Percentiles rank a stretch among this genome's conserved stretches.
Conservation (phyloP, 495 filamentous ascomycete species). For the Aspergillus affinis region DNA sequence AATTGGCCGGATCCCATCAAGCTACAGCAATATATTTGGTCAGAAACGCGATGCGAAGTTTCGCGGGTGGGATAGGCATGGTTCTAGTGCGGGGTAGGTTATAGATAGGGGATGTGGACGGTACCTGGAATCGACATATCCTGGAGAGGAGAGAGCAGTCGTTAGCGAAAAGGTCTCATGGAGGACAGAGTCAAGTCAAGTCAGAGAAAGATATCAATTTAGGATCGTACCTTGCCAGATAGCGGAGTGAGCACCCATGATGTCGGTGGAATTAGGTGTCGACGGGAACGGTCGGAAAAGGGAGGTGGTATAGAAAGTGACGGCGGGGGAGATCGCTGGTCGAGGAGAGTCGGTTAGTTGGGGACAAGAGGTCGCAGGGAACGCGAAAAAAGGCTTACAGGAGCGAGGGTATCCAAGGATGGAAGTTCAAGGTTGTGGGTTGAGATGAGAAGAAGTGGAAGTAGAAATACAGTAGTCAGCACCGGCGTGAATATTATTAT, state of each 20-base stretch:
- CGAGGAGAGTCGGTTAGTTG: conserved; percentile 4
- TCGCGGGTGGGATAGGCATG: conserved; percentile 12
- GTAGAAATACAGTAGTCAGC: neutral
- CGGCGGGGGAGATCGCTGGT: neutral
- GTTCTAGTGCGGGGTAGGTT: conserved; percentile 15
- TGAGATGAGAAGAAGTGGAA: neutral
- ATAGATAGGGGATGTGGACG: conserved; percentile 13
- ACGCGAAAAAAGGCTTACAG: neutral
- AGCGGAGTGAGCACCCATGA: conserved; percentile 42
- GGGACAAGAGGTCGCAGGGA: conserved; percentile 4
- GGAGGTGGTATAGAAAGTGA: conserved; percentile 6
- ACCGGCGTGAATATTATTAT: neutral
- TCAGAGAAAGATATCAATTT: neutral
- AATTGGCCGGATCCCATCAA: conserved; percentile 80
- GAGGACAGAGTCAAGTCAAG: neutral
- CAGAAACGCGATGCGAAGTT: conserved; percentile 17
- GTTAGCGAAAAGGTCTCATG: conserved; percentile 18
- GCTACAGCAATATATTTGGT: conserved; percentile 44
- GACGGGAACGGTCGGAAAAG: conserved; percentile 16
- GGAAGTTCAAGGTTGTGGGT: neutral
- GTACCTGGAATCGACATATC: conserved; percentile 70
- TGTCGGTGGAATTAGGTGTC: conserved; percentile 28
- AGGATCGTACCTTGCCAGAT: conserved; percentile 58
- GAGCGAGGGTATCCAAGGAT: neutral
- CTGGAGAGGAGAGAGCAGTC: conserved; percentile 34